Evolutionary conservation across 2,329 filamentous ascomycete genomes (phyloP).

Genomic region (Cryphonectria naterciae): DNA sequence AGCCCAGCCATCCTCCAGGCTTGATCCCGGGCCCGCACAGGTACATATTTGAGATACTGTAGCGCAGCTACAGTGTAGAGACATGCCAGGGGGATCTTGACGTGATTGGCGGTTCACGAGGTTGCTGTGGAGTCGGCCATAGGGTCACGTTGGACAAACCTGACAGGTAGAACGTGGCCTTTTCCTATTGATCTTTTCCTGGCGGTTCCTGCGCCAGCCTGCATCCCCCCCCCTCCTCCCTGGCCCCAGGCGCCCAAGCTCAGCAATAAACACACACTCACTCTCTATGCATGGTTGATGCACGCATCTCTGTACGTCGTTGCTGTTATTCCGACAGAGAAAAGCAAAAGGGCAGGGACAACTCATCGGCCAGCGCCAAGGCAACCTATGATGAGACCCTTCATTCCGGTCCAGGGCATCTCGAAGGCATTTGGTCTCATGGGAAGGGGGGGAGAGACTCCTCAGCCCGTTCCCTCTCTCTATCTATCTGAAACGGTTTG

Average conservation of each 20-base stretch:
- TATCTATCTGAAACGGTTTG: conserved; percentile 24
- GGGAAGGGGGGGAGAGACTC: neutral
- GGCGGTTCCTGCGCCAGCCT: conserved; percentile 25
- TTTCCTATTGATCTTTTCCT: conserved; percentile 24
- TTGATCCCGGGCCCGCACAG: conserved; percentile 8
- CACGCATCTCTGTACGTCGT: neutral
- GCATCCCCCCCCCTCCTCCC: conserved; percentile 5
- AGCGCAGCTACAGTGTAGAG: neutral
- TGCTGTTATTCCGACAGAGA: conserved; percentile 7
- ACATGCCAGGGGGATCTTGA: conserved; percentile 21
- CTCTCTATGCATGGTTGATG: neutral
- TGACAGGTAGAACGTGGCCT: conserved; percentile 24
- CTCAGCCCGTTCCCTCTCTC: conserved; percentile 8
- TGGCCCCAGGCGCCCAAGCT: conserved; percentile 4
- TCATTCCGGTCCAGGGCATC: neutral
- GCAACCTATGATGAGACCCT: neutral
- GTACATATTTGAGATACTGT: neutral
- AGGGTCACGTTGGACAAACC: conserved; percentile 13
- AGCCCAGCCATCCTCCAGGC: conserved; percentile 7
- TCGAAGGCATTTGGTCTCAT: neutral
- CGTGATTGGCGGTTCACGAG: conserved; percentile 19
- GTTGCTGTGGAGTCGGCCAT: conserved; percentile 22
- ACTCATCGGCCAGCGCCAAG: neutral
- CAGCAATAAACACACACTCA: neutral
- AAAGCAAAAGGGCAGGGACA: neutral